Percentiles rank a stretch among this genome's conserved stretches.
These are phyloP conservation scores for Hemileia vastatrix DNA, from an alignment of 1,284 basidiomycete species.

Conservation along the genomic window DNA sequence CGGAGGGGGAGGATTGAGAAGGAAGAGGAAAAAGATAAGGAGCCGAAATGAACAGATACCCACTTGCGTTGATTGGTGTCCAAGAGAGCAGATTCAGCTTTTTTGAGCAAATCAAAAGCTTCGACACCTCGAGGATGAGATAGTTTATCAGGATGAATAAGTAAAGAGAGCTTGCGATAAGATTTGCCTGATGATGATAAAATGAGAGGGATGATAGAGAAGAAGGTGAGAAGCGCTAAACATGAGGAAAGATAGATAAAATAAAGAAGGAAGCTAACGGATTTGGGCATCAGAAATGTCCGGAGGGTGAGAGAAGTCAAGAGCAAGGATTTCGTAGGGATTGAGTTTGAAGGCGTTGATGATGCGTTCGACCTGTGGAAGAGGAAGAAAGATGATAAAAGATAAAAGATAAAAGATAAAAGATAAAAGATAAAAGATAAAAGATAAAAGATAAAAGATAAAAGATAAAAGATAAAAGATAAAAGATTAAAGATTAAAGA, in stretches of 20 bases:
- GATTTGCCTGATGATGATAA: constrained; percentile 6
- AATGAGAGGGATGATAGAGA: too few relatives aligned
- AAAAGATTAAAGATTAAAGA: not conserved
- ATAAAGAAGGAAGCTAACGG: constrained; percentile 2
- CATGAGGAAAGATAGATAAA: too few relatives aligned
- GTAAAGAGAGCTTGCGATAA: constrained; percentile 15
- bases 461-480: not conserved
- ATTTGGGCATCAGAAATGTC: constrained; percentile 6
- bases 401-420: not conserved
- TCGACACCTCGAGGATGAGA: constrained; percentile 18
- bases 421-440: not conserved
- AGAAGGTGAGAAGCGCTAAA: too few relatives aligned
- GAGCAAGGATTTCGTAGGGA: constrained; percentile 12
- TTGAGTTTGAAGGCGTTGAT: constrained; percentile 17
- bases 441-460: not conserved
- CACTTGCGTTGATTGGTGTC: constrained; percentile 18
- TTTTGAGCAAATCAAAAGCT: constrained; percentile 19
- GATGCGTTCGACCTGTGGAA: constrained; percentile 10
- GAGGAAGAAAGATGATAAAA: not conserved
- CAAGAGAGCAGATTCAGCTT: constrained; percentile 15
- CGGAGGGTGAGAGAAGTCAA: constrained; percentile 8
- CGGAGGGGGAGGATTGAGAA: not conserved
- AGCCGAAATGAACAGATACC: not conserved
- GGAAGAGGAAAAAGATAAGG: not conserved
- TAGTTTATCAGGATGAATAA: constrained; percentile 23